Evolutionary conservation across 2,329 filamentous ascomycete species (phyloP).

Genomic region (Ustilaginoidea virens): DNA sequence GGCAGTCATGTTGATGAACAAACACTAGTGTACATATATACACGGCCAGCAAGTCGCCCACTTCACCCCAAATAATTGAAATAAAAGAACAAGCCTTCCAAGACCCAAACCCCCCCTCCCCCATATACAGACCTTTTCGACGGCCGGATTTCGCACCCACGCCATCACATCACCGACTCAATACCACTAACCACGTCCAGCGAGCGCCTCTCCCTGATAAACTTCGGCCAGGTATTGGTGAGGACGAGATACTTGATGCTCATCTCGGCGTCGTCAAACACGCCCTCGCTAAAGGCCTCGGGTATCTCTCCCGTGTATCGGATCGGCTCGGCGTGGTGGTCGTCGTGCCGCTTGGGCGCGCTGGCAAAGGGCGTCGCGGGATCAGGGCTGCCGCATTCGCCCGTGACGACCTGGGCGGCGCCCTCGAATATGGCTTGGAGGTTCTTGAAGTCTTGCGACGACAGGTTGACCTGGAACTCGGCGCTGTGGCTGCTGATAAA

Average conservation of each 20-base stretch:
- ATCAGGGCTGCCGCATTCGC: slow-evolving; percentile 22
- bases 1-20: too few species aligned
- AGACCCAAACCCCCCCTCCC: too few species aligned
- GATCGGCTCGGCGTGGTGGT: slow-evolving; percentile 10
- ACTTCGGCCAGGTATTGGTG: slow-evolving; percentile 55
- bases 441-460: slow-evolving; percentile 35
- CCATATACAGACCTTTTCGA: too few species aligned
- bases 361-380: slow-evolving; percentile 28
- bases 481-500: slow-evolving; percentile 46
- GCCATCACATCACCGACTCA: slow-evolving; percentile 5
- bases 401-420: slow-evolving; percentile 30
- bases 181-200: slow-evolving; percentile 10
- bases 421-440: slow-evolving; percentile 41
- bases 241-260: slow-evolving; percentile 53
- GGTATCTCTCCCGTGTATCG: slow-evolving; percentile 32
- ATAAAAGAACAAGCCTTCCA: too few species aligned
- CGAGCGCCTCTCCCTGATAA: slow-evolving; percentile 28
- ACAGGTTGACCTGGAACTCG: slow-evolving; percentile 52
- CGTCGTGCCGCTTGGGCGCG: slow-evolving; percentile 7
- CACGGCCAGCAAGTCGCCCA: too few species aligned
- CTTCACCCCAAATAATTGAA: too few species aligned
- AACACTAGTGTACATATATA: too few species aligned
- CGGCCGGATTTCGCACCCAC: too few species aligned
- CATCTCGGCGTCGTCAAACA: slow-evolving; percentile 45
- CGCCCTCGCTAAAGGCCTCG: slow-evolving; percentile 29